Evolutionary conservation across 164 flowering plant genomes (phyloP).

Genomic region (Magnolia officinalis): DNA sequence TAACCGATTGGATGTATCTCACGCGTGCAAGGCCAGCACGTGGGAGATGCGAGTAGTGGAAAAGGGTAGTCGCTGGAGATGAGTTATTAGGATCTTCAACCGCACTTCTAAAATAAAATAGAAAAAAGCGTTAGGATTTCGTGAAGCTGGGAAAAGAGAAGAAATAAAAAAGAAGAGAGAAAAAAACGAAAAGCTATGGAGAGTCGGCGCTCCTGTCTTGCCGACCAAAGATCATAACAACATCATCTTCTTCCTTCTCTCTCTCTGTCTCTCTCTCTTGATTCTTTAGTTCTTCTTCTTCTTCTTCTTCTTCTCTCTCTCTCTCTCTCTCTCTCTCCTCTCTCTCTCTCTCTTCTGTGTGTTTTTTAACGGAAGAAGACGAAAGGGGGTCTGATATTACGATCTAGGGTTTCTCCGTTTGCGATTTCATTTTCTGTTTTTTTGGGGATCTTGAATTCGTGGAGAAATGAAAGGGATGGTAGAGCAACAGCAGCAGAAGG

Average conservation of each 20-base stretch:
- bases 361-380: slow-evolving; percentile 8
- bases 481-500: slow-evolving; percentile 16
- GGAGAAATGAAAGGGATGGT: slow-evolving; percentile 31
- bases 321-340: slow-evolving; percentile 31
- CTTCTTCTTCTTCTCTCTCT: slow-evolving; percentile 10
- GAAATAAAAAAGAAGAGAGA: slow-evolving; percentile 1
- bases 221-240: slow-evolving; percentile 54
- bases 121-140: background rate
- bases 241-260: slow-evolving; percentile 19
- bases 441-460: background rate
- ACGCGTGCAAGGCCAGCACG: background rate
- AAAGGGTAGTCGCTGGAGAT: background rate
- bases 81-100: background rate
- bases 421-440: background rate
- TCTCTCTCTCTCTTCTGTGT: slow-evolving; percentile 36
- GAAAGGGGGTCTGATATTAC: background rate
- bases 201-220: slow-evolving; percentile 63
- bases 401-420: slow-evolving; percentile 12
- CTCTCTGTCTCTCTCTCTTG: slow-evolving; percentile 1
- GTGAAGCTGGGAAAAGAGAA: background rate
- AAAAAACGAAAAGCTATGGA: slow-evolving; percentile 28
- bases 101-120: background rate
- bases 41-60: background rate
- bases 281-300: background rate
- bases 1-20: background rate